Evolutionary conservation across 2,329 filamentous ascomycete species (phyloP).

Genomic region (Hypoxylon sp.): DNA sequence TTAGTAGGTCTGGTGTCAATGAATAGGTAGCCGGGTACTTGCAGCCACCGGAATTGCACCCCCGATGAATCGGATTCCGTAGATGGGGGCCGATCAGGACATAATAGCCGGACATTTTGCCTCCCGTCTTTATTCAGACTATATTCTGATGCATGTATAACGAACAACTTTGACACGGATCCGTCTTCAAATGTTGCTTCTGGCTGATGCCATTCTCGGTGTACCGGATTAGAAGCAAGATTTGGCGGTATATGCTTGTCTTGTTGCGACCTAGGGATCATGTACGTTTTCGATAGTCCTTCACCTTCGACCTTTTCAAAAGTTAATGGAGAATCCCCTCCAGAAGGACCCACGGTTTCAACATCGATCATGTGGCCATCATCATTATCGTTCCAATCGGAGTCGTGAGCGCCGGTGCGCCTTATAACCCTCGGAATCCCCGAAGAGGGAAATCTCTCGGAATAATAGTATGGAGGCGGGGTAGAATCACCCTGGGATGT

Average conservation of each 20-base stretch:
- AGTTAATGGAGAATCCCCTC: not conserved
- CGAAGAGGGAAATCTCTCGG: not conserved
- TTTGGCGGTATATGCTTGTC: not conserved
- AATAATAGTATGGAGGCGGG: not conserved
- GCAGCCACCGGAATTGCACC: conserved; percentile 14
- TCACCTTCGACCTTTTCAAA: conserved; percentile 15
- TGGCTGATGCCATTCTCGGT: conserved; percentile 14
- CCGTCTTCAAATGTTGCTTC: conserved; percentile 4
- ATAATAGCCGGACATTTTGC: conserved; percentile 12
- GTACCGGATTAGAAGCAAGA: not conserved
- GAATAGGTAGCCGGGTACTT: not conserved
- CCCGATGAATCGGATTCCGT: conserved; percentile 1
- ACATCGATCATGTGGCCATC: not conserved
- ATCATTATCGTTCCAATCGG: not conserved
- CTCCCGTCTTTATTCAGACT: conserved; percentile 20
- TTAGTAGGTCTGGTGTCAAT: not conserved
- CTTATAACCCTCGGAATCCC: not conserved
- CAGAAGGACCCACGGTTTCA: not conserved
- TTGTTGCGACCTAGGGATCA: not conserved
- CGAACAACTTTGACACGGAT: not conserved
- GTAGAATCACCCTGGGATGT: not conserved
- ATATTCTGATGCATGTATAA: conserved; percentile 17
- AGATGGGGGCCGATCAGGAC: conserved; percentile 11
- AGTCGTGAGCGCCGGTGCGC: not conserved
- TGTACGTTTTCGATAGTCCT: conserved; percentile 14